Base-by-base conservation (phyloP, 805 yeast genomes). In the Candida maris region DNA sequence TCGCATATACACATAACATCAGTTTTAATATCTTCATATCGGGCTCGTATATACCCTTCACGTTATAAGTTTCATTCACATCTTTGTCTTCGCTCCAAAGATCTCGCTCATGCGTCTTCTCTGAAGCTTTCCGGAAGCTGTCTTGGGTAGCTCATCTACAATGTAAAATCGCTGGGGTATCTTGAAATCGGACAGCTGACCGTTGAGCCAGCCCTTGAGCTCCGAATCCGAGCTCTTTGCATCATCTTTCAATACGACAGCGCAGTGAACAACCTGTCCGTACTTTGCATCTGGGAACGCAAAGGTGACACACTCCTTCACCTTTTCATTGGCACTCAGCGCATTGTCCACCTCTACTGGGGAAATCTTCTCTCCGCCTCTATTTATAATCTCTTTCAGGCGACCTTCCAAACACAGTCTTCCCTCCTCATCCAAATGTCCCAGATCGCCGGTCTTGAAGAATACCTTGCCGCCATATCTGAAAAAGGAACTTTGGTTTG, bases 401-500 rank as follows among this genome's bases (percentile, higher is more conserved):
- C 89, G 68, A 22, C 89, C 88, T 19, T 85, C 80, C 44, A 81
- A 64, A 9, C 69, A 66, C 20, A 81, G 59, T 52, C 76, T 75
- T 0, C 81, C 79, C 34, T 80, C 81, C 4, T 57, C 48, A 51
- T 80, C 84, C 34, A 75, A 55, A 46, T 61, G 70, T 2, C 88
- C 89, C 54, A 82, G 84, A 54, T 83, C 93, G 32, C 93, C 93
- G 4, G 93, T 83, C 44, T 85, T 71, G 73, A 83, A 83, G 27
- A 34, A 39, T 6, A 35, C 37, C 20, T 39, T 43, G 5, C 41
- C 44, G 3, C 34, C 34, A 18, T 31, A 30, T 2, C 31, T 32
- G 37, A 48, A 45, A 27, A 46, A 54, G 9, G 87, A 78, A 46
- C 79, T 86, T 25, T 63, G 64, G 44, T 84, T 83, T 26, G 89